These are phyloP conservation scores for Phytophthora multivora DNA, from an alignment of 352 stramenopile species.

Conservation along the genomic window DNA sequence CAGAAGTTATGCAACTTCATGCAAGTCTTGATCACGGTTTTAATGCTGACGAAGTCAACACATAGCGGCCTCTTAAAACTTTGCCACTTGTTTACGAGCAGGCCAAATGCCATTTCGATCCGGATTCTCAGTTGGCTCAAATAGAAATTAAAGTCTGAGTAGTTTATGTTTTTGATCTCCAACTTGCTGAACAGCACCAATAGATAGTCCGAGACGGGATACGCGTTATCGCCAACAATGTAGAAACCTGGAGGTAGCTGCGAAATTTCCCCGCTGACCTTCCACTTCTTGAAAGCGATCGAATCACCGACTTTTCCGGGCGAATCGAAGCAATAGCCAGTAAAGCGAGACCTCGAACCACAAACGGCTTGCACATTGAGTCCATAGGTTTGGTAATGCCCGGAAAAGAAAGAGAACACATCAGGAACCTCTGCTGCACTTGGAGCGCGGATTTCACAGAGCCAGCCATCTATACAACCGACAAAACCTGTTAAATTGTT, in stretches of 20 bases:
- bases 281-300: neutral
- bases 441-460: too few relatives aligned
- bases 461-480: too few relatives aligned
- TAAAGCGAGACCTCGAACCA: too few relatives aligned
- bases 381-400: too few relatives aligned
- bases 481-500: too few relatives aligned
- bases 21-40: neutral
- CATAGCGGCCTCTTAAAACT: constrained; percentile 19
- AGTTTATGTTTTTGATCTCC: neutral
- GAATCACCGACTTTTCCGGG: neutral
- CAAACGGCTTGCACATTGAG: too few relatives aligned
- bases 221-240: neutral
- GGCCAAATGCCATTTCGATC: constrained; percentile 48
- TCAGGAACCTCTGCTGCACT: too few relatives aligned
- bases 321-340: too few relatives aligned
- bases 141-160: constrained; percentile 6
- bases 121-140: constrained; percentile 43
- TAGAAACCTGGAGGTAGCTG: neutral
- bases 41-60: constrained; percentile 3
- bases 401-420: too few relatives aligned
- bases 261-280: neutral
- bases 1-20: neutral
- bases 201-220: neutral
- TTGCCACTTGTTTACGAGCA: constrained; percentile 31
- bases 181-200: neutral